Evolutionary conservation across 2,329 filamentous ascomycete genomes (phyloP), one percentile per base, ranked within the genome.

Genomic region (Fusarium musae): DNA sequence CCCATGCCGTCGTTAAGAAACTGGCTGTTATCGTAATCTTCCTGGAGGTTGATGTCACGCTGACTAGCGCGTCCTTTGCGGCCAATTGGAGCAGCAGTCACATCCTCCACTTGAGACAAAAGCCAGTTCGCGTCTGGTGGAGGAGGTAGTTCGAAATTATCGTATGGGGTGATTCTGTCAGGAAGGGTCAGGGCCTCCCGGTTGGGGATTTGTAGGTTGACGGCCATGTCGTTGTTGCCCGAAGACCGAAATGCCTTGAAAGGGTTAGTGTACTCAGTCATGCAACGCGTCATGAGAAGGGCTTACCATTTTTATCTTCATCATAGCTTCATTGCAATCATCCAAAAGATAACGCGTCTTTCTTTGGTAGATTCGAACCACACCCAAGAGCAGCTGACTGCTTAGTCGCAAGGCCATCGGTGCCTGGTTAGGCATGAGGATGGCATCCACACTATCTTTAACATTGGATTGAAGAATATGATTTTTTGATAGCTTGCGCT

Each of bases 401-500:
- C 95, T 98, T 70, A 99, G 86, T 76, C 96, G 94, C 79, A 99
- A 85, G 36, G 96, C 96, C 90, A 99, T 96, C 36, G 96, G 96
- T 46, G 96, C 96, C 84, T 97, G 94, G 74, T 93, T 93, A 54
- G 94, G 94, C 66, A 93, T 94, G 75, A 98, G 96, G 82, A 99
- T 99, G 76, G 95, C 94, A 82, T 94, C 93, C 74, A 99, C 95
- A 83, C 95, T 97, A 85, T 95, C 94, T 78, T 96, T 93, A 77
- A 99, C 93, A 84, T 97, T 97, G 67, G 95, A 96, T 81, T 97
- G 94, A 73, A 99, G 83, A 76, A 98, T 96, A 79, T 98, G 95
- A 73, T 94, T 95, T 85, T 99, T 99, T 77, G 95, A 97, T 69
- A 99, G 91, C 86, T 98, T 99, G 87, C 96, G 95, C 89, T 98